Conservation (phyloP, 371 early-diverging fungal genomes). For the Mucor saturninus region DNA sequence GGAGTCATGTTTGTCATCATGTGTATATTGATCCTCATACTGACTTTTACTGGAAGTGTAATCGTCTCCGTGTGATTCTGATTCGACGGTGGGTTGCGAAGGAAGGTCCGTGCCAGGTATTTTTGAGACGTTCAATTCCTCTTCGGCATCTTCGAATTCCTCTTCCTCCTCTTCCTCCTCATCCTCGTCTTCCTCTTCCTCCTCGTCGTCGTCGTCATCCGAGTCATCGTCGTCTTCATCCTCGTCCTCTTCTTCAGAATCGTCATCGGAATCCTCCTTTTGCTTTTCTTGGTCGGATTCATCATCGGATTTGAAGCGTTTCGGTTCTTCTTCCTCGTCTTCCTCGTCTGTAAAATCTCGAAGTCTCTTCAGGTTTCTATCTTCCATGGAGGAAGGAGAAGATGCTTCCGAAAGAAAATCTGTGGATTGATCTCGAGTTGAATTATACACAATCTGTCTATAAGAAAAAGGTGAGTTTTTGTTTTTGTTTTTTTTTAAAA, state of each 20-base stretch:
- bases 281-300: conserved; percentile 14
- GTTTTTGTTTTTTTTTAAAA: not conserved
- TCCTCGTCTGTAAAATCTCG: conserved; percentile 30
- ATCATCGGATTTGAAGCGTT: conserved; percentile 21
- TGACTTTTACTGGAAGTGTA: not conserved
- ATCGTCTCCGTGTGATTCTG: not conserved
- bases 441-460: conserved; percentile 33
- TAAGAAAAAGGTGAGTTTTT: not conserved
- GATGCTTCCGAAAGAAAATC: conserved; percentile 27
- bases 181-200: conserved; percentile 13
- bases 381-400: conserved; percentile 27
- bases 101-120: no score
- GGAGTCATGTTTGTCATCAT: not conserved
- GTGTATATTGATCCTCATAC: not conserved
- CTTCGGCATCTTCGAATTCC: conserved; percentile 15
- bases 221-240: conserved; percentile 16
- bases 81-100: not conserved
- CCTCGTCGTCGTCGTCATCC: not conserved
- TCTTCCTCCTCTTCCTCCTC: conserved; percentile 12
- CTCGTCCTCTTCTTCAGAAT: conserved; percentile 3
- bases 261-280: conserved; percentile 12
- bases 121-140: not conserved
- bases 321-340: conserved; percentile 21
- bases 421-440: conserved; percentile 12
- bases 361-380: conserved; percentile 17